Evolutionary conservation across 2,329 filamentous ascomycete genomes (phyloP), one percentile per base, ranked within the genome.

Genomic region (Tolypocladium album): DNA sequence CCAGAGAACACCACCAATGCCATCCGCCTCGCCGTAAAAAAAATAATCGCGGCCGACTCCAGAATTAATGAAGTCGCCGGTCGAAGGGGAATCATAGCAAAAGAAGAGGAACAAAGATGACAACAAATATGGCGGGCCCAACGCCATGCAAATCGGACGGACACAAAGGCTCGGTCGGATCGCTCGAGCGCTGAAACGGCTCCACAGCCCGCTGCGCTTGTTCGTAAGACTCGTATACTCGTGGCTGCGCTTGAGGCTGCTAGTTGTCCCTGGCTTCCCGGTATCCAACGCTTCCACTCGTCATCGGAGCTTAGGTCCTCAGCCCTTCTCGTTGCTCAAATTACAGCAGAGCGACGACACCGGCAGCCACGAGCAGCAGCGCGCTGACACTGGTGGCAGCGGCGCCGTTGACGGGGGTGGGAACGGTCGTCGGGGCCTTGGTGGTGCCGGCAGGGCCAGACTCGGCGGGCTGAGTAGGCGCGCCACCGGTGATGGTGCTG

Each of bases 261-360:
- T 53, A 34, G 34, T 63, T 43, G 59, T 45, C 59, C 59, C 56
- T 60, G 63, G 61, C 56, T 59, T 52, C 58, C 58, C 38, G 52
- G 60, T 50, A 62, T 57, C 60, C 60, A 62, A 64, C 59, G 64
- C 63, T 63, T 67, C 65, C 64, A 69, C 64, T 65, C 59, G 59
- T 65, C 61, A 65, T 57, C 40, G 22, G 66, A 66, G 62, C 59
- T 64, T 62, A 47, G 60, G 57, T 50, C 13, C 47, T 27, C 3
- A 12, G 15, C 22, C 17, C 50, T 31, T 34, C 20, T 12, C 3
- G 9, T n/a, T 36, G 50, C 50, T 36, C 22, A 24, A 15, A 24
- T 67, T 73, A 75, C 65, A 75, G 64, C 57, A 75, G 72, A 56
- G 71, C 72, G 42, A 74, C 63, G 61, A 70, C 63, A 60, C 71